A percentile compares a stretch with the other conserved stretches of the same genome.
These are phyloP conservation scores for Xylariaceae sp. DNA, from an alignment of 2,329 filamentous ascomycete species.

Conservation along the genomic window DNA sequence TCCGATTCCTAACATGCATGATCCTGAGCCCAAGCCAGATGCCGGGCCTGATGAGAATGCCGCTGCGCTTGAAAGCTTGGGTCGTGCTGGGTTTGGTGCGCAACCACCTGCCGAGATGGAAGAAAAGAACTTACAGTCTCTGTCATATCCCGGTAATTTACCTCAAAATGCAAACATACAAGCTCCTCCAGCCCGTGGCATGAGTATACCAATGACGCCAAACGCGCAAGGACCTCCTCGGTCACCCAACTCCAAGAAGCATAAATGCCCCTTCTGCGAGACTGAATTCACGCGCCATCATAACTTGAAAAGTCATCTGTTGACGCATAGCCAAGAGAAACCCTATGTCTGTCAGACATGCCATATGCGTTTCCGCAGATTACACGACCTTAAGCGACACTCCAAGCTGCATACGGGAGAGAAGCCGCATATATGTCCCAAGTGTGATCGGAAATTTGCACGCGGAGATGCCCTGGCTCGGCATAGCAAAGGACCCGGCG, in stretches of 20 bases:
- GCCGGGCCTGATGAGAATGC: constrained; percentile 40
- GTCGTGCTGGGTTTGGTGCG: constrained; percentile 36
- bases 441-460: constrained; percentile 91
- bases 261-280: constrained; percentile 93
- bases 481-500: constrained; percentile 92
- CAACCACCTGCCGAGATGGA: constrained; percentile 46
- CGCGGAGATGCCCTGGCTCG: constrained; percentile 90
- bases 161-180: constrained; percentile 40
- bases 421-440: constrained; percentile 88
- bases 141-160: constrained; percentile 52
- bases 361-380: constrained; percentile 80
- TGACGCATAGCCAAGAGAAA: constrained; percentile 98
- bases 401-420: constrained; percentile 96
- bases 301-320: constrained; percentile 92
- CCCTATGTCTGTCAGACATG: constrained; percentile 94
- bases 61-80: constrained; percentile 37
- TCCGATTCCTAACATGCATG: constrained; percentile 31
- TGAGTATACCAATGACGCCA: constrained; percentile 53
- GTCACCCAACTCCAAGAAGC: constrained; percentile 75
- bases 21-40: constrained; percentile 35
- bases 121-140: constrained; percentile 45
- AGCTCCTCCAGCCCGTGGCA: constrained; percentile 45
- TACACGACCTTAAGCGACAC: constrained; percentile 94
- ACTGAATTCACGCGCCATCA: constrained; percentile 97
- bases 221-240: constrained; percentile 48